Conservation (phyloP, 805 yeast genomes). For the Deakozyma indianensis region DNA sequence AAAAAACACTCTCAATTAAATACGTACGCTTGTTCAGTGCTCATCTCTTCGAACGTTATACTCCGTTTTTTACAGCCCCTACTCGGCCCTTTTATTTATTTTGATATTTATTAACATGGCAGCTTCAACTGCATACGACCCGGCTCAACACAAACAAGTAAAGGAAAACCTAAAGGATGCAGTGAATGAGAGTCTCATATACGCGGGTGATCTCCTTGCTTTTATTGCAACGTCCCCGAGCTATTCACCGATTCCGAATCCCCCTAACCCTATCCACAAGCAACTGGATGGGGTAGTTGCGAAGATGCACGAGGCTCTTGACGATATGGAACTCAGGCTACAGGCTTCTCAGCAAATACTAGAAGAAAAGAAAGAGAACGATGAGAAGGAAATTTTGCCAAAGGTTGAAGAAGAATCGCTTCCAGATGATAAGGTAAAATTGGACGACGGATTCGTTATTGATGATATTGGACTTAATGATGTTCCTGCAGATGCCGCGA, state of each 20-base stretch:
- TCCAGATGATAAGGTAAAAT: no score
- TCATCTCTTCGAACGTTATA: no score
- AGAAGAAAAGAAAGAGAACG: constrained; percentile 3
- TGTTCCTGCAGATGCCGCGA: not conserved
- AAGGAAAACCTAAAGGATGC: not conserved
- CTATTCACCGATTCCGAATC: not conserved
- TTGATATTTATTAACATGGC: no score
- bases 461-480: constrained; percentile 1
- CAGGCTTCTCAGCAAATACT: constrained; percentile 7
- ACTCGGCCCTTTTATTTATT: no score
- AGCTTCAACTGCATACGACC: no score
- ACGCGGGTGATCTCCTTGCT: constrained; percentile 5
- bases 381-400: not conserved
- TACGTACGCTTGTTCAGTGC: no score
- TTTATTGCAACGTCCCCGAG: not conserved
- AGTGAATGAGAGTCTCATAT: constrained; percentile 2
- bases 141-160: not conserved
- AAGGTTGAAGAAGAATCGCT: not conserved
- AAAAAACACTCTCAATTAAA: no score
- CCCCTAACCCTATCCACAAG: not conserved
- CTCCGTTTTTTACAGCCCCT: no score
- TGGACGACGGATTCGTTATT: constrained; percentile 4
- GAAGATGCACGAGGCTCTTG: constrained; percentile 9
- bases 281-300: constrained; percentile 4
- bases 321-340: constrained; percentile 10